Evolutionary conservation across 148 eudicot genomes (phyloP), one percentile per base, ranked within the genome.

Genomic region (Camellia granthamiana): DNA sequence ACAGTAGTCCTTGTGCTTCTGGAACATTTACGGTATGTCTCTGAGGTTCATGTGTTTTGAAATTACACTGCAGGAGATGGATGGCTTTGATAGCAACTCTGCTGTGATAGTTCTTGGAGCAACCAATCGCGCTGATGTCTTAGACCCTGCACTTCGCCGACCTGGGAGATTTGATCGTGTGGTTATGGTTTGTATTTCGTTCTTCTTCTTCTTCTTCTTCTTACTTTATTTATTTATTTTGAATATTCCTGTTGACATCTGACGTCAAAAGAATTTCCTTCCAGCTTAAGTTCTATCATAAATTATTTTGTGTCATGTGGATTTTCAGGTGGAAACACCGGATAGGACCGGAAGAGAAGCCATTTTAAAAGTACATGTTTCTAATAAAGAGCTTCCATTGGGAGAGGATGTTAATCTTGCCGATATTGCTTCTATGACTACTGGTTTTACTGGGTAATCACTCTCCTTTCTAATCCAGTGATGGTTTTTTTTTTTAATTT

Each of bases 91-190:
- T 81, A 95, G 97, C 88, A 95, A 90, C 73, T 92, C 99, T 78
- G 94, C 99, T 78, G 97, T 95, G 55, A 95, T 95, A 76, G 99
- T 95, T 80, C 97, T 95, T 80, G 99, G 97, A 80, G 99, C 99
- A 60, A 95, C 99, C 43, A 93, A 95, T 75, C 92, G 99, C 75
- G 89, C 97, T 65, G 97, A 93, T 82, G 99, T 95, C 78, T 86
- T 95, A 78, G 97, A 95, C 79, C 99, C 97, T 63, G 99, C 99
- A 73, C 97, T 95, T 78, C 93, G 99, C 72, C 91, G 95, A 60
- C 97, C 97, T n/a, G 97, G 97, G 74, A 91, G 97, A 89, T 93
- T 93, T 87, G 97, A 93, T 79, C 89, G 95, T 69, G 97, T 93
- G 68, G 97, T 93, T 83, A 86, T 83, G 97, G 97, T 93, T 4